Evolutionary conservation across 495 filamentous ascomycete genomes (phyloP).

Genomic region (Clohesyomyces aquaticus): DNA sequence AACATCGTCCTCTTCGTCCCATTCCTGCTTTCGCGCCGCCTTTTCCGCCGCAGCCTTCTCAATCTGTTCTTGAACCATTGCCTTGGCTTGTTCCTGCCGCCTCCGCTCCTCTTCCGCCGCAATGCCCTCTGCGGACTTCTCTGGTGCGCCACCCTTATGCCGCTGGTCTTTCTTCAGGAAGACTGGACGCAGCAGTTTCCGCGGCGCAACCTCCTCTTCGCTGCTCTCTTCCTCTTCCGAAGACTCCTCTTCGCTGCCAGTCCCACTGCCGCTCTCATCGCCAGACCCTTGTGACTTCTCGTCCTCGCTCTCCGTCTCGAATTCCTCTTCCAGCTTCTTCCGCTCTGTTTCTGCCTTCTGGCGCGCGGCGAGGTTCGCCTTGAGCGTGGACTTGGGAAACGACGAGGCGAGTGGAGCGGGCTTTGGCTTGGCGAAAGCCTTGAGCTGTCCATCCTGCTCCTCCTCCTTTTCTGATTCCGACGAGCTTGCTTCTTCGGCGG

Average conservation of each 20-base stretch:
- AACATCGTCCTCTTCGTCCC: conserved; percentile 70
- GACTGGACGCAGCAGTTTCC: conserved; percentile 80
- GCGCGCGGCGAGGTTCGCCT: conserved; percentile 48
- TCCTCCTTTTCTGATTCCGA: conserved; percentile 61
- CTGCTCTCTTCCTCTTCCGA: conserved; percentile 72
- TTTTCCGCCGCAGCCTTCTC: conserved; percentile 75
- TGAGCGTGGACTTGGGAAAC: conserved; percentile 52
- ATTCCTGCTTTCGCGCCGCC: conserved; percentile 74
- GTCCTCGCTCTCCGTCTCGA: conserved; percentile 43
- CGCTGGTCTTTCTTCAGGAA: conserved; percentile 88
- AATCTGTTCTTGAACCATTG: conserved; percentile 84
- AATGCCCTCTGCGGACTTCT: conserved; percentile 30
- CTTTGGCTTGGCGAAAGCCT: conserved; percentile 39
- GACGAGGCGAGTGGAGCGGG: conserved; percentile 63
- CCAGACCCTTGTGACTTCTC: conserved; percentile 32
- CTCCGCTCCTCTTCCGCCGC: conserved; percentile 37
- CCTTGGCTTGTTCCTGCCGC: conserved; percentile 60
- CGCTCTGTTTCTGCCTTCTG: conserved; percentile 52
- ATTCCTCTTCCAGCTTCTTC: conserved; percentile 45
- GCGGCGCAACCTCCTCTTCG: conserved; percentile 47
- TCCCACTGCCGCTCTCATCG: conserved; percentile 49
- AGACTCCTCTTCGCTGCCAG: conserved; percentile 54
- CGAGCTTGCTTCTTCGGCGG: conserved; percentile 65
- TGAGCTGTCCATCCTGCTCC: conserved; percentile 51
- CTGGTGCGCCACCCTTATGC: conserved; percentile 42